These are phyloP conservation scores for Collybiopsis confluens DNA, from an alignment of 768 basidiomycete species.

Conservation along the genomic window DNA sequence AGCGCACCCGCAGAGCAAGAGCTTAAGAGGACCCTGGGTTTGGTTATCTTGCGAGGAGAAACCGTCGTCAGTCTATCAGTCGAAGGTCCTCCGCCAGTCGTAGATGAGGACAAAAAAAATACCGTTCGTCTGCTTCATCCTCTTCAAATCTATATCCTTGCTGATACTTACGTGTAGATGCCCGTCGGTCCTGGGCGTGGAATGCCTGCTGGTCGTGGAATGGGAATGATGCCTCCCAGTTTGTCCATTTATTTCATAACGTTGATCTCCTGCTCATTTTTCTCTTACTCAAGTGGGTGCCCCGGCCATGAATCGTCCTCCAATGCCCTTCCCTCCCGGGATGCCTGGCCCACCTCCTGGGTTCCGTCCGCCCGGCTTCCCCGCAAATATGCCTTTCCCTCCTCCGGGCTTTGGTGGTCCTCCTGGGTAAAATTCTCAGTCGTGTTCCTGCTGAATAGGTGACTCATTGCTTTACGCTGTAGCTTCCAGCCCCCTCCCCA, in stretches of 20 bases:
- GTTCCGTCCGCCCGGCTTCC: slow-evolving; percentile 81
- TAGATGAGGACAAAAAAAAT: slow-evolving; percentile 87
- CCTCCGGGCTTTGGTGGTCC: slow-evolving; percentile 80
- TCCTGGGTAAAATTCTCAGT: slow-evolving; percentile 58
- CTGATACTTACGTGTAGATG: slow-evolving; percentile 44
- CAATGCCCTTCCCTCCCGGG: slow-evolving; percentile 68
- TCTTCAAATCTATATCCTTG: slow-evolving; percentile 6
- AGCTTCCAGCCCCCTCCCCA: slow-evolving; percentile 52
- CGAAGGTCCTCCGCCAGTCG: slow-evolving; percentile 90
- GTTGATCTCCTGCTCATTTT: slow-evolving; percentile 13
- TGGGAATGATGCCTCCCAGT: slow-evolving; percentile 93
- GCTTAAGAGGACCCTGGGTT: slow-evolving; percentile 93
- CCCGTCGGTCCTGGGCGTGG: slow-evolving; percentile 90
- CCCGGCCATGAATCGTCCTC: slow-evolving; percentile 61
- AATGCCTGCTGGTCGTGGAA: slow-evolving; percentile 94
- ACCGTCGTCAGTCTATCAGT: slow-evolving; percentile 93
- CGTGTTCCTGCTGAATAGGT: slow-evolving; percentile 1
- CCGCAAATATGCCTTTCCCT: slow-evolving; percentile 74
- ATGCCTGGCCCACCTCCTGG: slow-evolving; percentile 87
- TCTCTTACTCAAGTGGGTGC: slow-evolving; percentile 47
- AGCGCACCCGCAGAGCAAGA: slow-evolving; percentile 73
- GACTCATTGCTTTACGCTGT: slow-evolving; percentile 18
- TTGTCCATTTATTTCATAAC: slow-evolving; percentile 25
- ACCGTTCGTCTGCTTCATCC: slow-evolving; percentile 43
- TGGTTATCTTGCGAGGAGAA: slow-evolving; percentile 95